Percentiles rank a stretch among this genome's conserved stretches.
Evolutionary conservation across 2,329 filamentous ascomycete genomes (phyloP).

Genomic region (Aspergillus sp.): DNA sequence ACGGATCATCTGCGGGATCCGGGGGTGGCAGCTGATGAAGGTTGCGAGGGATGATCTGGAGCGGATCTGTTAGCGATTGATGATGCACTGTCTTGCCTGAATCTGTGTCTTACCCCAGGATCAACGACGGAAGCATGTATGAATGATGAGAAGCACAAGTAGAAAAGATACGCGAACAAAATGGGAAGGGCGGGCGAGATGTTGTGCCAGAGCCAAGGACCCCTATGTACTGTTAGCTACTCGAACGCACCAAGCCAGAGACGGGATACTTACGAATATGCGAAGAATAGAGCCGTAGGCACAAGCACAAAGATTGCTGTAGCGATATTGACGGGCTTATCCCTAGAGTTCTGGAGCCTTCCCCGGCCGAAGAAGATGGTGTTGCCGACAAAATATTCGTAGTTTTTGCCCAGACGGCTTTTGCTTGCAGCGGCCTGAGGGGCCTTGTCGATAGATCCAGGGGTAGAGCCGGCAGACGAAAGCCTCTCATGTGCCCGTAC

Average conservation of each 20-base stretch:
- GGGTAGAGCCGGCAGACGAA: constrained; percentile 77
- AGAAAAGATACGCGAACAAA: constrained; percentile 87
- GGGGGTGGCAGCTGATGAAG: constrained; percentile 82
- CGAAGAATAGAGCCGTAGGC: constrained; percentile 80
- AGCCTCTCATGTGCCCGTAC: constrained; percentile 76
- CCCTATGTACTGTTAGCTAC: constrained; percentile 46
- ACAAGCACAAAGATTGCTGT: constrained; percentile 80
- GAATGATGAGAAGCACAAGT: constrained; percentile 89
- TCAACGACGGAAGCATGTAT: constrained; percentile 89
- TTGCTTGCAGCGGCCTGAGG: constrained; percentile 37
- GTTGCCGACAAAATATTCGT: constrained; percentile 92
- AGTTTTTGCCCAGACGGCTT: constrained; percentile 66
- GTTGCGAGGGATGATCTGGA: constrained; percentile 88
- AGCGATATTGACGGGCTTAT: constrained; percentile 83
- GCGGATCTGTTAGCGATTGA: constrained; percentile 13
- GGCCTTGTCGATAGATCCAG: constrained; percentile 60
- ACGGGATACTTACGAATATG: constrained; percentile 59
- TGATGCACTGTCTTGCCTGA: not conserved
- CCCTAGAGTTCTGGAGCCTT: constrained; percentile 81
- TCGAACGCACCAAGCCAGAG: not conserved
- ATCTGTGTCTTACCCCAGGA: constrained; percentile 71
- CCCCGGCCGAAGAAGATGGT: constrained; percentile 87
- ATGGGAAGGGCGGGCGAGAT: constrained; percentile 87
- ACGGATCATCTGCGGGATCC: constrained; percentile 75
- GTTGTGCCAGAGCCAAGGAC: constrained; percentile 81